Evolutionary conservation across 176 grass and related monocot genomes (phyloP).

Genomic region (Bromus sterilis): DNA sequence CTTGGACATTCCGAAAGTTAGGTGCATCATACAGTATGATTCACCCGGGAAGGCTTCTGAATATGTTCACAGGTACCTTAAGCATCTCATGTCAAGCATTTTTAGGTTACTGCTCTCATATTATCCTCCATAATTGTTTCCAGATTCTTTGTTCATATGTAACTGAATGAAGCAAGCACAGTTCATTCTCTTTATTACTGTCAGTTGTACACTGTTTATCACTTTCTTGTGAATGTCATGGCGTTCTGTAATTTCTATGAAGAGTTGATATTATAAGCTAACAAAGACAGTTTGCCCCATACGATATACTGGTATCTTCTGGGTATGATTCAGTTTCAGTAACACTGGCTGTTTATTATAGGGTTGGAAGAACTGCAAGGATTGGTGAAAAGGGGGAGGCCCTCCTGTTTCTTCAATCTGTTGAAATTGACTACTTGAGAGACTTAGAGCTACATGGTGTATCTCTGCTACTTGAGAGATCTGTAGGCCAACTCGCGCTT

Average conservation of each 20-base stretch:
- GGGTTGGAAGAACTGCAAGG: conserved; percentile 95
- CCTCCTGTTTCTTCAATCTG: conserved; percentile 82
- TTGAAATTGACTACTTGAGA: conserved; percentile 85
- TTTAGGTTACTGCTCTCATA: not conserved
- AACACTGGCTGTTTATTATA: not conserved
- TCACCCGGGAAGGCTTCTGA: conserved; percentile 93
- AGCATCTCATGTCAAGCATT: not conserved
- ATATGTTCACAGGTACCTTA: conserved; percentile 89
- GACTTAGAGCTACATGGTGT: conserved; percentile 79
- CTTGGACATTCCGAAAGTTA: conserved; percentile 92
- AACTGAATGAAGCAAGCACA: not conserved
- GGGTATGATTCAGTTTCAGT: not conserved
- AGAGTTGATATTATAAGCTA: not conserved
- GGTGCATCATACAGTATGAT: conserved; percentile 93
- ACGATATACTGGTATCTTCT: not conserved
- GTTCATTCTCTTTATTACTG: not conserved
- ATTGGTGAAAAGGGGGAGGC: conserved; percentile 90
- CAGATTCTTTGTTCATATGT: not conserved
- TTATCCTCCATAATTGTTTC: not conserved
- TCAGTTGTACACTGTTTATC: not conserved
- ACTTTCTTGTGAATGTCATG: not conserved
- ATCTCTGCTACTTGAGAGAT: no score
- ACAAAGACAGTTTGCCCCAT: not conserved
- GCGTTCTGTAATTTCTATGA: not conserved
- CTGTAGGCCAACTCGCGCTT: no score